These are phyloP conservation scores for Boletellus emodensis DNA, from an alignment of 768 basidiomycete species.

Conservation along the genomic window DNA sequence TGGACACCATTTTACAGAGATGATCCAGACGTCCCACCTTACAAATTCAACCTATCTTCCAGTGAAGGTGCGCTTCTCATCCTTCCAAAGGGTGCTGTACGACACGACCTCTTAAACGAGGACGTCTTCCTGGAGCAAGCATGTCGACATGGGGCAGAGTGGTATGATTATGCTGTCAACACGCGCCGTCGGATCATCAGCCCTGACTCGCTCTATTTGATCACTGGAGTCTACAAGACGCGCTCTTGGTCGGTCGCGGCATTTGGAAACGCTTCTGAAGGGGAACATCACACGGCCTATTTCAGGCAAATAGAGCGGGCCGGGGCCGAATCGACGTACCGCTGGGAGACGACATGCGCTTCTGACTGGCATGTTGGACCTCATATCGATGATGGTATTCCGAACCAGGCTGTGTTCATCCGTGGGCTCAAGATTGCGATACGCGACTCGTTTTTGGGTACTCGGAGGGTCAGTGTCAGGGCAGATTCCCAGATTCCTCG, in stretches of 20 bases:
- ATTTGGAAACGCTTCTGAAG: not conserved
- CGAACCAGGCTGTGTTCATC: conserved; percentile 28
- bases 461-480: not conserved
- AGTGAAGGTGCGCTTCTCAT: conserved; percentile 29
- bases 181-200: conserved; percentile 9
- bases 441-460: not conserved
- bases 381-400: not conserved
- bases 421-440: conserved; percentile 24
- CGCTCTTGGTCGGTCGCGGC: conserved; percentile 22
- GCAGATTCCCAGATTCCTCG: not conserved
- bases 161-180: conserved; percentile 26
- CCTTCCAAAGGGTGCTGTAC: conserved; percentile 30
- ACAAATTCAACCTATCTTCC: conserved; percentile 11
- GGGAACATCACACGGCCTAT: not conserved
- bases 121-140: conserved; percentile 19
- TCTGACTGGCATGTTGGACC: conserved; percentile 15
- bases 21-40: not conserved
- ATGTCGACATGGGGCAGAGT: conserved; percentile 12
- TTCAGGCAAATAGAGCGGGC: conserved; percentile 7
- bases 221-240: conserved; percentile 9
- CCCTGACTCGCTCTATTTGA: conserved; percentile 23
- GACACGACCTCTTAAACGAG: conserved; percentile 20
- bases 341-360: conserved; percentile 8
- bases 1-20: not conserved
- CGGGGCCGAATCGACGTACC: conserved; percentile 2